Conservation (phyloP, 139 green algal genomes). For the Volvox reticuliferus region DNA sequence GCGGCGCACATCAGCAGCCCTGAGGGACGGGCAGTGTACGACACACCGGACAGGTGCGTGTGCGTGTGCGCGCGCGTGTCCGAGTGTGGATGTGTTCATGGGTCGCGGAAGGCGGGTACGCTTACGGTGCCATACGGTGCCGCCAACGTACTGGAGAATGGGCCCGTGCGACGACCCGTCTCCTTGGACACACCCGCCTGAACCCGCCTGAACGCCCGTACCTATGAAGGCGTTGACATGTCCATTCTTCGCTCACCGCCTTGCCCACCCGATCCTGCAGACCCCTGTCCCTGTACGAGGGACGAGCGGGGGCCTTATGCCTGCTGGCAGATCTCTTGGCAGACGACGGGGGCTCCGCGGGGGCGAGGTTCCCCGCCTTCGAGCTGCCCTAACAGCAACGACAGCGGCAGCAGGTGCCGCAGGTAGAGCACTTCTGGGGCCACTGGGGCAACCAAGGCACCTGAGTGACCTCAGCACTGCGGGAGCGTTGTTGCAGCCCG, state of each 20-base stretch:
- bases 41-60: conserved; percentile 51
- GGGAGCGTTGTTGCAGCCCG: too few relatives aligned
- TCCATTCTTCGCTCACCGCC: neutral
- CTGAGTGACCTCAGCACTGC: neutral
- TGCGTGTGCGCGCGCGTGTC: too few relatives aligned
- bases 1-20: conserved; percentile 35
- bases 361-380: conserved; percentile 35
- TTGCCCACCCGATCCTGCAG: conserved; percentile 4
- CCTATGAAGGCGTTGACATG: too few relatives aligned
- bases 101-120: too few relatives aligned
- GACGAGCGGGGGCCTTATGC: conserved; percentile 54
- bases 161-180: too few relatives aligned
- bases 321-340: conserved; percentile 60
- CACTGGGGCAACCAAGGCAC: neutral
- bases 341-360: conserved; percentile 14
- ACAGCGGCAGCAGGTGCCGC: neutral
- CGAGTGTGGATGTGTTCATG: too few relatives aligned
- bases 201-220: too few relatives aligned
- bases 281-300: conserved; percentile 62
- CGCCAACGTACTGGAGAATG: too few relatives aligned
- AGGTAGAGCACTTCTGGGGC: too few relatives aligned
- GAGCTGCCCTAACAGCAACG: conserved; percentile 17
- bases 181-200: too few relatives aligned
- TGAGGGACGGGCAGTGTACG: conserved; percentile 45
- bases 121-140: too few relatives aligned